phyloP scores from a whole-genome alignment of 768 basidiomycete species.

The Podaxis sp. region DNA sequence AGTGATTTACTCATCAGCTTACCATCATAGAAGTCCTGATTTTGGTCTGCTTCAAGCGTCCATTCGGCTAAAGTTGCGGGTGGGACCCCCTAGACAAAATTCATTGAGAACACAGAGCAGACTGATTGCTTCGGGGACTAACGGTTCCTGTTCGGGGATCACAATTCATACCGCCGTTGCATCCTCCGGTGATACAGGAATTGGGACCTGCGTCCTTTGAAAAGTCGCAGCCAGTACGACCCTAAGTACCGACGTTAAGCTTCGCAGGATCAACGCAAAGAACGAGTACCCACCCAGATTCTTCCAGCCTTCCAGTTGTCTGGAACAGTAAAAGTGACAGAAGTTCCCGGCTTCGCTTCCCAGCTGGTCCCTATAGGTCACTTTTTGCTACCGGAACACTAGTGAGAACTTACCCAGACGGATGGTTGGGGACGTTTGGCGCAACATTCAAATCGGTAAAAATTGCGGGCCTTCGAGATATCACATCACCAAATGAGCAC shows the following conservation, averaged over 20 bases:
- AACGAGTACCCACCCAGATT: constrained; percentile 38
- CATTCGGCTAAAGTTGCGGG: constrained; percentile 71
- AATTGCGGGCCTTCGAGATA: constrained; percentile 37
- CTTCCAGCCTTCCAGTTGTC: constrained; percentile 65
- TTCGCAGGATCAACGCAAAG: neutral
- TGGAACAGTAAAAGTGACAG: constrained; percentile 51
- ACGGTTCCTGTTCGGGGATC: constrained; percentile 47
- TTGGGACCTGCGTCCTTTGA: constrained; percentile 43
- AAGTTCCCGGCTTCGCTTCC: constrained; percentile 36
- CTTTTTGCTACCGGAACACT: neutral
- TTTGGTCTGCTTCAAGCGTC: constrained; percentile 45
- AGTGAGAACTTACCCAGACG: constrained; percentile 39
- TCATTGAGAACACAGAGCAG: neutral
- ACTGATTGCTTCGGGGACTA: constrained; percentile 12
- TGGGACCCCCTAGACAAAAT: constrained; percentile 46
- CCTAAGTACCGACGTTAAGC: constrained; percentile 37
- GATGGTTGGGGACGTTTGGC: constrained; percentile 37
- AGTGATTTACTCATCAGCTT: constrained; percentile 14
- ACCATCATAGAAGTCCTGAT: constrained; percentile 63
- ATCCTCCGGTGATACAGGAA: constrained; percentile 59
- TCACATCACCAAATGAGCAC: neutral
- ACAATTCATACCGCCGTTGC: constrained; percentile 62
- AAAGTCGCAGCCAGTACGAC: constrained; percentile 59
- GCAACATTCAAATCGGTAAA: constrained; percentile 59
- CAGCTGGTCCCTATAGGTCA: constrained; percentile 28